Base-by-base conservation (phyloP, 1,284 basidiomycete genomes). In the Cerrena zonata region DNA sequence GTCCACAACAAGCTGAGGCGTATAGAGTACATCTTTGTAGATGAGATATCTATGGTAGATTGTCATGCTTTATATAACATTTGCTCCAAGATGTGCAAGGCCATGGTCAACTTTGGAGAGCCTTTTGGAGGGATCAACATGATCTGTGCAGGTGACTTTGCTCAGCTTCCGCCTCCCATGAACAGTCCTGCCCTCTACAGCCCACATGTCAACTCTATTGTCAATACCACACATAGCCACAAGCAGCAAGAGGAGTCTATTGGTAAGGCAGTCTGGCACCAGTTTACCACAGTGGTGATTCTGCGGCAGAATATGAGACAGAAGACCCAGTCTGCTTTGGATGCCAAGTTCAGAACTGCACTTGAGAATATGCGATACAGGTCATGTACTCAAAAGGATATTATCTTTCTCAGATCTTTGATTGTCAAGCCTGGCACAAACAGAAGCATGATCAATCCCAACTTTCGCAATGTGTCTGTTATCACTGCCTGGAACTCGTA, bases 21-120 rank as follows among this genome's bases (percentile, higher is more conserved):
- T 23, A 64, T 72, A 1, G 56, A 65, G 2, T 70, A 69, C 49
- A 56, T 72, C 7, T 69, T 72, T 43, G 21, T 56, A 3, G 52
- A 56, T 45, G 54, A 56, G 26, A 25, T 56, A 0, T 56, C 54
- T 1, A 56, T 56, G 54, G 21, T 51, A 2, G 21, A 30, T 21
- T 51, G 49, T 34, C 21, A 21, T 5, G 42, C 12, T 10, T 15
- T 51, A 10, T 53, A 53, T 44, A 38, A 30, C 7, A 55, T 52
- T 1, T 44, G 34, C 23, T 42, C 40, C 22, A 45, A 36, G 21
- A 46, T 50, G 46, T 43, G 30, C 26, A 18, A 43, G n/a, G 34
- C 45, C 4, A 19, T 43, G 15, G 24, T 37, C 7, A 34, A 37
- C 3, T n/a, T n/a, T n/a, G n/a, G n/a, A n/a, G 27, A 42, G 21